Base-by-base conservation (phyloP, 2,329 filamentous ascomycete genomes). In the Ophiostoma triangulosporum region DNA sequence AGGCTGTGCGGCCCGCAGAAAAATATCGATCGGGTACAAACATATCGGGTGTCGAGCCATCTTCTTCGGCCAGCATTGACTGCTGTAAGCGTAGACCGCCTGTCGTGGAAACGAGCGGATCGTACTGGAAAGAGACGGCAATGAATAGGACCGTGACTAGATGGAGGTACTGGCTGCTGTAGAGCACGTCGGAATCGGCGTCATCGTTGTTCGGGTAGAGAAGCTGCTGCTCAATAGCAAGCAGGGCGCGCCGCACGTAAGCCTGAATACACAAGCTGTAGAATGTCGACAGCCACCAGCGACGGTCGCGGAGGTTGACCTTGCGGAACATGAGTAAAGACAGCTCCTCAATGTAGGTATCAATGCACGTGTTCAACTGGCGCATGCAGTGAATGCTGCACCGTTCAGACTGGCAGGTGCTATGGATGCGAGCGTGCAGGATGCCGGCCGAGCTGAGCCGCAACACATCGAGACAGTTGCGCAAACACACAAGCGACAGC, bases 281-380 rank as follows among this genome's bases (percentile, higher is more conserved):
- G 50, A 64, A 65, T 0, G 63, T 64, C 35, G 63, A 64, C 8
- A 65, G 51, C 63, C 63, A 65, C 63, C 63, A 65, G 14, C 62
- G 60, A 20, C 63, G 56, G 45, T 65, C 63, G 14, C 63, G 59
- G 57, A 65, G 60, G 27, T 64, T 65, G 50, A 64, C 63, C 54
- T 64, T 65, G 58, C 64, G 63, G 53, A 65, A 65, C 52, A 65
- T 61, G 24, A 65, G 59, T 1, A 60, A 53, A 3, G 63, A 64
- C 4, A 65, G 58, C 56, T 65, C 63, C n/a, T 64, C 62, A 43
- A 64, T 58, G 48, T 64, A 65, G 0, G 58, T 51, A n/a, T 61
- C 57, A 6, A 64, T 56, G 32, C 59, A 61, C 7, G 45, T 51
- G 11, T 52, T 54, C n/a, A 65, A 57, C 38, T 62, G 62, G 6